phyloP scores from a whole-genome alignment of 1,284 basidiomycete species.

The Ustilago esculenta region DNA sequence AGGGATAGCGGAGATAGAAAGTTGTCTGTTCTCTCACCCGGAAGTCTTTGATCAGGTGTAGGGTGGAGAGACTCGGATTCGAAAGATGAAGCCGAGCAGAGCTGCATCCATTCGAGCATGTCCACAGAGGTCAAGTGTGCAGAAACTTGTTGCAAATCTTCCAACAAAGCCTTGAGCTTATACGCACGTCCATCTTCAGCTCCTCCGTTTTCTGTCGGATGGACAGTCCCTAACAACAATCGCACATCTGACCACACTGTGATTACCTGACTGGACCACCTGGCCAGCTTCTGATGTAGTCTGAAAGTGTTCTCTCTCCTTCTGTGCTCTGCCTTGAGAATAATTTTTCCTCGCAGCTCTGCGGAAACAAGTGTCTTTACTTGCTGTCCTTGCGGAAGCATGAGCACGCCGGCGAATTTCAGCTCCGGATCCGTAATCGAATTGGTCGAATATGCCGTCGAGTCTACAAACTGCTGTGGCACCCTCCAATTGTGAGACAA shows the following conservation, averaged over 20 bases:
- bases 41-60: too few species aligned
- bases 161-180: neutral
- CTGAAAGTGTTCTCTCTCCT: neutral
- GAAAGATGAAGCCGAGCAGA: neutral
- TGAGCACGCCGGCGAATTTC: neutral
- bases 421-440: constrained; percentile 11
- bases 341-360: constrained; percentile 4
- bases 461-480: constrained; percentile 11
- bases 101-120: constrained; percentile 27
- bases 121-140: constrained; percentile 12
- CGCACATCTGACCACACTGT: neutral
- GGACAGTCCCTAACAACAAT: neutral
- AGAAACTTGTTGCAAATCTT: constrained; percentile 1
- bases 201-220: too few species aligned
- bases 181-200: too few species aligned
- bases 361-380: constrained; percentile 27
- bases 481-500: constrained; percentile 43
- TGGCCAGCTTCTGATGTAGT: constrained; percentile 18
- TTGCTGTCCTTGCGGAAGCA: constrained; percentile 27
- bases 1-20: neutral
- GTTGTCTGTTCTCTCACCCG: neutral
- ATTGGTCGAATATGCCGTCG: constrained; percentile 26
- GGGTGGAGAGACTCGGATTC: too few species aligned
- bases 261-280: constrained; percentile 13
- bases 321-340: neutral